A percentile compares a stretch with the other conserved stretches of the same genome.
Evolutionary conservation across 2,329 filamentous ascomycete genomes (phyloP).

Genomic region (Ophiostoma angusticollis): DNA sequence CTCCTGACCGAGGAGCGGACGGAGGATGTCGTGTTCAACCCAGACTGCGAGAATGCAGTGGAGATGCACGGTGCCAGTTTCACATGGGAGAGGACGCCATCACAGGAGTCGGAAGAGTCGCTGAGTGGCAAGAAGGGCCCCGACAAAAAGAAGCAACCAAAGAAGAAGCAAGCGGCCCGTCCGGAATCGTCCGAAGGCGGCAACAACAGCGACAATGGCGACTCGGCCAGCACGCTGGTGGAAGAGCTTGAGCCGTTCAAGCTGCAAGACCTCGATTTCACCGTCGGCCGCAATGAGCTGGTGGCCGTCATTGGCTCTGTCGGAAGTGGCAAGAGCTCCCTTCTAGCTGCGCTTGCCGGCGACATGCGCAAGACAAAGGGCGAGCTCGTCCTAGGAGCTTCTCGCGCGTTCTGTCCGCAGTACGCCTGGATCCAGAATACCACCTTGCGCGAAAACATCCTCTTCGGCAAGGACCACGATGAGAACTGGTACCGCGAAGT

Average conservation of each 20-base stretch:
- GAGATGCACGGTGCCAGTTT: conserved; percentile 63
- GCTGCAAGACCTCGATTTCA: conserved; percentile 54
- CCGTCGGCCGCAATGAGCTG: conserved; percentile 61
- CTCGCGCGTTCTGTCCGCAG: conserved; percentile 83
- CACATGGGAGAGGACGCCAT: conserved; percentile 68
- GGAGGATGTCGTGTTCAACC: conserved; percentile 48
- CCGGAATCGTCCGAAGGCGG: conserved; percentile 15
- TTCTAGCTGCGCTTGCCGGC: conserved; percentile 78
- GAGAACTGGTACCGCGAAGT: conserved; percentile 70
- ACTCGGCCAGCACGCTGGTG: conserved; percentile 41
- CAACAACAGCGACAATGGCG: conserved; percentile 30
- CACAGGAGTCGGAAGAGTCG: conserved; percentile 37
- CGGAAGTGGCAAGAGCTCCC: conserved; percentile 78
- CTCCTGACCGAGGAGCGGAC: conserved; percentile 72
- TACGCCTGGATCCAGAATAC: conserved; percentile 98
- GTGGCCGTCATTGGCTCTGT: conserved; percentile 81
- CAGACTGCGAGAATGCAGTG: conserved; percentile 54
- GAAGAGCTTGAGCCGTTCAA: conserved; percentile 58
- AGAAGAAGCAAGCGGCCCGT: conserved; percentile 5
- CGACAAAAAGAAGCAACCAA: conserved; percentile 23
- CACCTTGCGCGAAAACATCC: conserved; percentile 74
- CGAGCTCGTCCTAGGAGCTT: conserved; percentile 61
- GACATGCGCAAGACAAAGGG: conserved; percentile 82
- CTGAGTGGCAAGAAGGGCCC: conserved; percentile 24
- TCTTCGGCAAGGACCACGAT: conserved; percentile 72